Base-by-base conservation (phyloP, 2,329 filamentous ascomycete species). In the Penicillium italicum region DNA sequence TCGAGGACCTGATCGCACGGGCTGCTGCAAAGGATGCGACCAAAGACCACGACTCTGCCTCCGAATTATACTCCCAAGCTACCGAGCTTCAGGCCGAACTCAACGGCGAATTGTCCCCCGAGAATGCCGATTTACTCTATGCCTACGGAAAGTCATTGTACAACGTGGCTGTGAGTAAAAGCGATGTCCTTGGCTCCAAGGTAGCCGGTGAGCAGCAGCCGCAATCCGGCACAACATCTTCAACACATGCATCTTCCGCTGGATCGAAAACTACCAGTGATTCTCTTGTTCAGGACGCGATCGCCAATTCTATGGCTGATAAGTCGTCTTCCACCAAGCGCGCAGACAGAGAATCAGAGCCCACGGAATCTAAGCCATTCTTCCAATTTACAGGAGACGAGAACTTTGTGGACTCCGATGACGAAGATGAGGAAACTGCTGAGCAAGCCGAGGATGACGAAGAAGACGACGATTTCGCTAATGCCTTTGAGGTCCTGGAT, bases 301-400 rank as follows among this genome's bases (percentile, higher is more conserved):
- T 71, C 30, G 59, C 67, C 7, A 62, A 54, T 47, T 63, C 64
- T 12, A 47, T 60, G 33, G 41, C 63, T 24, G 57, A 62, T 38
- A 59, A 56, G n/a, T 33, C 58, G 20, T 30, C 53, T 16, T 55
- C 61, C 5, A 53, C 51, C 5, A 64, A 63, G 44, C 43, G 49
- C 50, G 47, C 58, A 61, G 48, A 36, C 52, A 24, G 51, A 53
- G 34, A 57, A 48, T 38, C 50, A 38, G 43, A 60, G 50, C 18
- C 42, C 46, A 57, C 69, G 74, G 37, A 63, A 56, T 57, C 63
- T 7, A 71, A 92, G 72, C 85, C 90, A 0, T 84, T 90, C 60
- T 97, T 99, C 73, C 90, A 96, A 66, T 96, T 99, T 70, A 88
- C 86, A 5, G 94, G 94, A 55, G 93, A 97, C 70, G 93, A 97